Base-by-base conservation (phyloP, 2,329 filamentous ascomycete genomes). In the Xylaria sp. region DNA sequence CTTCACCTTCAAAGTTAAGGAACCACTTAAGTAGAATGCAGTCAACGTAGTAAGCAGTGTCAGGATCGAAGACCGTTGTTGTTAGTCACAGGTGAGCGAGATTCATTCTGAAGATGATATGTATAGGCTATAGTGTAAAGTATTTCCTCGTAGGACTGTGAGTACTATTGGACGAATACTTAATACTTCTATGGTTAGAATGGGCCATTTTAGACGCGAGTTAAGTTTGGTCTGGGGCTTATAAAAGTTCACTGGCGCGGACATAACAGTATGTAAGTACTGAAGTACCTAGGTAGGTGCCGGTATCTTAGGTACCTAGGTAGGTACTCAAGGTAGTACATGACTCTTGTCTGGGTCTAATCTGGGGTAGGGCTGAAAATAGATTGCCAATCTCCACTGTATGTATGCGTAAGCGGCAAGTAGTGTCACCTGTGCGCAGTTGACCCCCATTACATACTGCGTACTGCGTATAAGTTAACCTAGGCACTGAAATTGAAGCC, bases 301-400 rank as follows among this genome's bases (percentile, higher is more conserved):
- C n/a, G n/a, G n/a, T n/a, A n/a, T n/a, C n/a, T n/a, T n/a, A n/a
- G n/a, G n/a, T n/a, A n/a, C n/a, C n/a, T n/a, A n/a, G n/a, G n/a
- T n/a, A n/a, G n/a, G 22, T 17, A 38, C 39, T 22, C 39, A 20
- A 20, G 5, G 42, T 36, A 27, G 11, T 45, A 22, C 9, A 22
- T 11, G 42, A 13, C 42, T 22, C 45, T n/a, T 17, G 15, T 15
- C 27, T 51, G 49, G 63, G 50, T 61, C 29, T 47, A 47, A 61
- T 67, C 61, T 61, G 61, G 56, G 61, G 61, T 65, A 65, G 51
- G 55, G 61, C 65, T 61, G 65, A 67, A 67, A 67, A 67, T 67
- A 67, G 61, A 67, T 38, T 44, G 54, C 33, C 51, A 50, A 67
- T 64, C 55, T 67, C 65, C 65, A 55, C 65, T 22, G 45, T 45